Percentiles rank a stretch among this genome's conserved stretches.
Conservation (phyloP, 805 yeast genomes). For the Starmera dryadoides region DNA sequence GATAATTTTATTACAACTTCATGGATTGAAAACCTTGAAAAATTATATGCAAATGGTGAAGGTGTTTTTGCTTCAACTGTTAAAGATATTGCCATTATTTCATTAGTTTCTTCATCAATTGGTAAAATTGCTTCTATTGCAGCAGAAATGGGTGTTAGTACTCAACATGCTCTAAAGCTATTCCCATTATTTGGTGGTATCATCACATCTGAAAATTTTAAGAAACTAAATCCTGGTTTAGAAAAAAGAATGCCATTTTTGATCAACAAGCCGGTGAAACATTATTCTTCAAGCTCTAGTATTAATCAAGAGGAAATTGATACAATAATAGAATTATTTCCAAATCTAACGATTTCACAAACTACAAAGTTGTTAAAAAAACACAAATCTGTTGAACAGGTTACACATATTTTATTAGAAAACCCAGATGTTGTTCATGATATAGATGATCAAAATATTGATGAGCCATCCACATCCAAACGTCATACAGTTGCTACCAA, state of each 20-base stretch:
- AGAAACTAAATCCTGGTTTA: conserved; percentile 42
- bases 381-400: conserved; percentile 46
- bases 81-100: conserved; percentile 43
- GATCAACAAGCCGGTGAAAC: conserved; percentile 10
- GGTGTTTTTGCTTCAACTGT: conserved; percentile 40
- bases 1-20: conserved; percentile 44
- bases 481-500: not conserved
- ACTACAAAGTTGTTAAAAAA: conserved; percentile 41
- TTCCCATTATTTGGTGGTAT: conserved; percentile 53
- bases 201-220: conserved; percentile 39
- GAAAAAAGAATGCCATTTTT: conserved; percentile 44
- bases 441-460: conserved; percentile 22
- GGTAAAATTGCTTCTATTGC: conserved; percentile 26
- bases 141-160: conserved; percentile 37
- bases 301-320: conserved; percentile 29
- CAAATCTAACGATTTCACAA: conserved; percentile 43
- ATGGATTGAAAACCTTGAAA: conserved; percentile 58
- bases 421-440: conserved; percentile 37
- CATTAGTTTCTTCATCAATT: conserved; percentile 27
- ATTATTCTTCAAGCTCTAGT: not conserved
- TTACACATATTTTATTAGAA: conserved; percentile 56
- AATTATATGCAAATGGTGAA: conserved; percentile 47
- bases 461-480: not conserved
- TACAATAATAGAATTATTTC: conserved; percentile 53
- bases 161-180: conserved; percentile 32